Evolutionary conservation across 805 yeast species (phyloP).

Genomic region (Martiniozyma abietophila): DNA sequence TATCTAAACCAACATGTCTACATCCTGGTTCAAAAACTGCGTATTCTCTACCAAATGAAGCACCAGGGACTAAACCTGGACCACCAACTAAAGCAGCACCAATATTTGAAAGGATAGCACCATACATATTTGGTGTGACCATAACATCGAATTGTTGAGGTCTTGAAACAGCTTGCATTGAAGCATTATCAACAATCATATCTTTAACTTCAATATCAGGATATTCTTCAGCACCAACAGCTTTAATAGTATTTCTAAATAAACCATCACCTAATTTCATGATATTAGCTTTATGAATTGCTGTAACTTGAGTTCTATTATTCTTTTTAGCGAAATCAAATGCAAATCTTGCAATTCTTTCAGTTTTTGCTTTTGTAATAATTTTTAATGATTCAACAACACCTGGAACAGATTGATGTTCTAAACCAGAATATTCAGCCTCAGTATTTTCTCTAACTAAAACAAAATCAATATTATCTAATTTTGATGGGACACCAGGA

Average conservation of each 20-base stretch:
- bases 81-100: conserved; percentile 98
- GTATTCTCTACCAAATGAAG: conserved; percentile 93
- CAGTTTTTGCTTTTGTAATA: conserved; percentile 89
- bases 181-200: conserved; percentile 96
- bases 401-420: conserved; percentile 95
- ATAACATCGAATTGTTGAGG: conserved; percentile 98
- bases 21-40: conserved; percentile 99
- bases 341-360: conserved; percentile 95
- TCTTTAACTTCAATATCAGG: conserved; percentile 78
- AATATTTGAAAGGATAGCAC: conserved; percentile 93
- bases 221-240: conserved; percentile 76
- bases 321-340: conserved; percentile 91
- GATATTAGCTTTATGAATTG: conserved; percentile 98
- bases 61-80: conserved; percentile 98
- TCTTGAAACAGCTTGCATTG: conserved; percentile 97
- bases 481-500: conserved; percentile 88
- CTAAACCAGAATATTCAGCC: conserved; percentile 97
- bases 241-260: conserved; percentile 88
- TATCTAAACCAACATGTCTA: conserved; percentile 97
- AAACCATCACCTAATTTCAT: conserved; percentile 98
- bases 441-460: conserved; percentile 98
- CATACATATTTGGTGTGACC: conserved; percentile 97
- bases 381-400: conserved; percentile 95
- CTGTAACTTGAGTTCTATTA: conserved; percentile 87
- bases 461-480: conserved; percentile 83